Conservation (phyloP, 2,329 filamentous ascomycete genomes). For the Aspergillus sp. region DNA sequence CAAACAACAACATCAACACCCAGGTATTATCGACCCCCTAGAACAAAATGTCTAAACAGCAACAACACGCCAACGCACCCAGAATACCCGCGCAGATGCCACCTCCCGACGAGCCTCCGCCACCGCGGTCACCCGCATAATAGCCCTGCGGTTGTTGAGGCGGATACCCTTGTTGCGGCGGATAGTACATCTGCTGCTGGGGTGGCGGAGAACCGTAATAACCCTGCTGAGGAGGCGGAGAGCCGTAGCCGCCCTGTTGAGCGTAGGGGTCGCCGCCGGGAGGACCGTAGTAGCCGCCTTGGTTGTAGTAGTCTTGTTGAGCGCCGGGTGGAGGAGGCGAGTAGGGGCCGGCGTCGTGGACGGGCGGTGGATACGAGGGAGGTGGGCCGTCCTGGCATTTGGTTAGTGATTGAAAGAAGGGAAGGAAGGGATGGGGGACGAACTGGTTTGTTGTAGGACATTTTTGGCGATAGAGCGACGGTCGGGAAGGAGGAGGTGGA, state of each 20-base stretch:
- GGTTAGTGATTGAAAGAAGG: not conserved
- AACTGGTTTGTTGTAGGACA: slow-evolving; percentile 37
- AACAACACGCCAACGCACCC: slow-evolving; percentile 50
- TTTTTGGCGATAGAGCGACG: slow-evolving; percentile 11
- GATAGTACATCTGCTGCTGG: slow-evolving; percentile 25
- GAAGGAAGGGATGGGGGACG: slow-evolving; percentile 7
- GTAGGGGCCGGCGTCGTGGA: slow-evolving; percentile 34
- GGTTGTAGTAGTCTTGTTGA: slow-evolving; percentile 35
- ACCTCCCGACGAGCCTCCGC: slow-evolving; percentile 29
- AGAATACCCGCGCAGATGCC: slow-evolving; percentile 50
- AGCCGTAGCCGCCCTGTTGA: not conserved
- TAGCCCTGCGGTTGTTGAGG: slow-evolving; percentile 39
- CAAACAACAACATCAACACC: too few species aligned
- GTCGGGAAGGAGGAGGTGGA: not conserved
- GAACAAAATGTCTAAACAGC: slow-evolving; percentile 50
- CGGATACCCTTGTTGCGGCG: slow-evolving; percentile 32
- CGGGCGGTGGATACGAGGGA: slow-evolving; percentile 37
- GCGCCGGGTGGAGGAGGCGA: slow-evolving; percentile 28
- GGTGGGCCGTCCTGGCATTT: slow-evolving; percentile 31
- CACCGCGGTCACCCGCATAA: slow-evolving; percentile 34
- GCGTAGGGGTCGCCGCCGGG: slow-evolving; percentile 14
- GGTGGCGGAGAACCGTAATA: slow-evolving; percentile 23
- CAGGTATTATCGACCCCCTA: slow-evolving; percentile 15
- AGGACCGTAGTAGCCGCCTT: slow-evolving; percentile 21
- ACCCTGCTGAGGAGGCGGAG: slow-evolving; percentile 30